Evolutionary conservation across 176 grass and related monocot genomes (phyloP).

Genomic region (Aegilops longissima): DNA sequence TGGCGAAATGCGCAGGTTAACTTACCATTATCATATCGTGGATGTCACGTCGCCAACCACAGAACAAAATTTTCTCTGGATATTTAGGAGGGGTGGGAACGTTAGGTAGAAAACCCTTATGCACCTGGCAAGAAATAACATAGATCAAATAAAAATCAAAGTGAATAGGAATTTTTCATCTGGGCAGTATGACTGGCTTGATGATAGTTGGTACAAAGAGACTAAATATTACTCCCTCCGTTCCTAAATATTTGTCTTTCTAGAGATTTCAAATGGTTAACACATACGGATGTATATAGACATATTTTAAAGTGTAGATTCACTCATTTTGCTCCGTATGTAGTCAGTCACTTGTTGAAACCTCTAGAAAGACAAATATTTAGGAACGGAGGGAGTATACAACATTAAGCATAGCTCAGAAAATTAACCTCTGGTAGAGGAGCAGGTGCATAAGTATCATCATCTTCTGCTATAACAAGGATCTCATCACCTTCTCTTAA

Average conservation of each 20-base stretch:
- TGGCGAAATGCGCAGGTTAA: slow-evolving; percentile 2
- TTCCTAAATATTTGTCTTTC: too few species aligned
- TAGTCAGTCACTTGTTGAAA: too few species aligned
- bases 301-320: too few species aligned
- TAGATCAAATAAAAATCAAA: not conserved
- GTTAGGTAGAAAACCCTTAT: slow-evolving; percentile 72
- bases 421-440: slow-evolving; percentile 62
- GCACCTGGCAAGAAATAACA: slow-evolving; percentile 57
- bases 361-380: too few species aligned
- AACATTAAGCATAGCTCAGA: slow-evolving; percentile 2
- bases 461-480: slow-evolving; percentile 98
- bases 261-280: too few species aligned
- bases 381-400: not conserved
- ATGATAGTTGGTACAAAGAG: not conserved
- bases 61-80: slow-evolving; percentile 98
- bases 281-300: too few species aligned
- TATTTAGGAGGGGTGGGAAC: slow-evolving; percentile 77
- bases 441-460: slow-evolving; percentile 90
- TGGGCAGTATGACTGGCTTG: not conserved
- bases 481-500: slow-evolving; percentile 87
- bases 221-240: not conserved
- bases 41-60: slow-evolving; percentile 98
- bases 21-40: slow-evolving; percentile 99
- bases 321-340: too few species aligned
- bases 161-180: not conserved